Evolutionary conservation across 2,329 filamentous ascomycete species (phyloP).

Genomic region (Chalaropsis thielavioides): DNA sequence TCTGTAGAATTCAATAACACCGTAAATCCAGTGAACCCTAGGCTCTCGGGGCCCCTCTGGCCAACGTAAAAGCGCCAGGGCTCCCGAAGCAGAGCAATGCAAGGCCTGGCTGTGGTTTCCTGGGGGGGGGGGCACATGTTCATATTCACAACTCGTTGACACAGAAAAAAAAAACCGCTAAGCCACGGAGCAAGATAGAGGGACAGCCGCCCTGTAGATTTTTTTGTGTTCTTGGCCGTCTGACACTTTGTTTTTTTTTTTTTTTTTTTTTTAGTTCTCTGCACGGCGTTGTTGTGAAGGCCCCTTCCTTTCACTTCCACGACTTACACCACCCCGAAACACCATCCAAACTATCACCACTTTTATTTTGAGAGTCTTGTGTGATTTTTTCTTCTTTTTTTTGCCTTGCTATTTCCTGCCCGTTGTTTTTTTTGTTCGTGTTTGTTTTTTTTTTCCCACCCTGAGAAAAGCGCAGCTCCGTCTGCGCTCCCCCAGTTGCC

Average conservation of each 20-base stretch:
- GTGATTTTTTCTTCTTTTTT: not conserved
- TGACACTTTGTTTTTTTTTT: not conserved
- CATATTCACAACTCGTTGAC: not conserved
- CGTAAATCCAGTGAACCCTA: not conserved
- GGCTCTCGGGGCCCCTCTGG: not conserved
- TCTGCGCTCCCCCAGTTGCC: constrained; percentile 42
- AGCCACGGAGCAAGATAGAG: constrained; percentile 1
- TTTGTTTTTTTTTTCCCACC: not conserved
- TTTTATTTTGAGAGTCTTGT: not conserved
- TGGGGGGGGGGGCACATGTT: not conserved
- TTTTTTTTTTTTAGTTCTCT: not conserved
- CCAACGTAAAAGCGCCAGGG: not conserved
- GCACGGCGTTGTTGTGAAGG: not conserved
- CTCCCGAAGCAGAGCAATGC: not conserved
- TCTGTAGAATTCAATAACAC: not conserved
- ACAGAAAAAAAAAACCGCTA: not conserved
- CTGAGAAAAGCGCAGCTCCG: not conserved
- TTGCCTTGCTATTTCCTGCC: not conserved
- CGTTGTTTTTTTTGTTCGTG: not conserved
- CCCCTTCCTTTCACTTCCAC: not conserved
- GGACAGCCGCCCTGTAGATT: constrained; percentile 1
- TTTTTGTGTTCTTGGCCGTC: not conserved
- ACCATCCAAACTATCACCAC: constrained; percentile 5
- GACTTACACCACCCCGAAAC: constrained; percentile 5
- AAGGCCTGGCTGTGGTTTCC: not conserved